Base-by-base conservation (phyloP, 2,329 filamentous ascomycete genomes). In the Balansia obtecta region DNA sequence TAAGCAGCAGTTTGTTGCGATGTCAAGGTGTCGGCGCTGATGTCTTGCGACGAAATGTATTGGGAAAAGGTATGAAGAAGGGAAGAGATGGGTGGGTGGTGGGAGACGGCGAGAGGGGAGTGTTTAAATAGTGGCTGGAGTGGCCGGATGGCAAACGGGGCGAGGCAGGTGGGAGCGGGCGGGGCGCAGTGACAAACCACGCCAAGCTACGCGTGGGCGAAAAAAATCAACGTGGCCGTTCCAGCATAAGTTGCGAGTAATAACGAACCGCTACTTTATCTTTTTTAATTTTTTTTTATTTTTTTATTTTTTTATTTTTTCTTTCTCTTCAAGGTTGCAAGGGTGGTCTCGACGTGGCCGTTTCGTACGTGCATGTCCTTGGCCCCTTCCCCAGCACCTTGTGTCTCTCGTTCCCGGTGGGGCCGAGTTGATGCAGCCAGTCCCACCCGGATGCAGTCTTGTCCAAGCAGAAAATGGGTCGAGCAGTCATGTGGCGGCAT, bases 51-150 rank as follows among this genome's bases (percentile, higher is more conserved):
- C 15, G 11, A 18, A 22, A 9, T 13, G 12, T 20, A 32, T 16
- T 34, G 15, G 9, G 15, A 5, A 20, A 22, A 37, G n/a, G 33
- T 39, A 45, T 41, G 48, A 34, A 11, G 34, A 50, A 54, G 49
- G n/a, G n/a, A n/a, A n/a, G 46, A 53, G 52, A 53, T 46, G 41
- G 45, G 9, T 49, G 15, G 7, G 20, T n/a, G 30, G 48, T 45
- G 51, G 50, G 52, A 51, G 52, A 52, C 46, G 55, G 52, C 53
- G 59, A 54, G 57, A 54, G 57, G 56, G 49, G 49, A 53, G 58
- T 56, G 57, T 61, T 63, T 65, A 66, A 62, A 60, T 65, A 65
- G 54, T 55, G 57, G 56, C 42, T 15, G 12, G 18, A 40, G 45
- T 39, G 43, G 37, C 33, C 37, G 13, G 40, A 52, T 46, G 50